phyloP scores from a whole-genome alignment of 2,329 filamentous ascomycete genomes.

The Botryotinia globosa region DNA sequence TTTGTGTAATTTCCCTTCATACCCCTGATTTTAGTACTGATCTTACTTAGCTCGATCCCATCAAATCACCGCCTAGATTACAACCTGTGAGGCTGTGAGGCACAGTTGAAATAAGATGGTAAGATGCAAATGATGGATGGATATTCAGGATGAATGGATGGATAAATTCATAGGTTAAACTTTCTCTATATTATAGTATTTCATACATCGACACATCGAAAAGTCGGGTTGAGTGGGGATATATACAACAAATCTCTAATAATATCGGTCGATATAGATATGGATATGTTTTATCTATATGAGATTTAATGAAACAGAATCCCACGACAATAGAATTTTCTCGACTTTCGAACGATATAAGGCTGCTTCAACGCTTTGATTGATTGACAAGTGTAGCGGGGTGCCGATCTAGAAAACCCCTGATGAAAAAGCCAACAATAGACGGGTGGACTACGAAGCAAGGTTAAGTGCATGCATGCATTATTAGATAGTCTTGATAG shows the following conservation, averaged over 20 bases:
- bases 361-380: background rate
- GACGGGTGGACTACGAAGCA: too few relatives aligned
- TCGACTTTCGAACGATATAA: background rate
- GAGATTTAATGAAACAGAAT: background rate
- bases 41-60: background rate
- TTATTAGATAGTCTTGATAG: background rate
- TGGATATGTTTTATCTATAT: background rate
- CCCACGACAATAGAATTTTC: background rate
- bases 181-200: background rate
- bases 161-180: background rate
- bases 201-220: background rate
- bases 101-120: background rate
- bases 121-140: background rate
- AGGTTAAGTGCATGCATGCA: background rate
- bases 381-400: background rate
- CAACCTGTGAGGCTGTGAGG: background rate
- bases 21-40: slow-evolving; percentile 1
- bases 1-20: slow-evolving; percentile 11
- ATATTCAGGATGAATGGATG: background rate
- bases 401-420: background rate
- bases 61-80: background rate
- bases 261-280: background rate
- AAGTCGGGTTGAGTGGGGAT: background rate
- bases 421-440: background rate
- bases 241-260: background rate